Base-by-base conservation (phyloP, 208 protist genomes). In the Acanthamoeba healyi region DNA sequence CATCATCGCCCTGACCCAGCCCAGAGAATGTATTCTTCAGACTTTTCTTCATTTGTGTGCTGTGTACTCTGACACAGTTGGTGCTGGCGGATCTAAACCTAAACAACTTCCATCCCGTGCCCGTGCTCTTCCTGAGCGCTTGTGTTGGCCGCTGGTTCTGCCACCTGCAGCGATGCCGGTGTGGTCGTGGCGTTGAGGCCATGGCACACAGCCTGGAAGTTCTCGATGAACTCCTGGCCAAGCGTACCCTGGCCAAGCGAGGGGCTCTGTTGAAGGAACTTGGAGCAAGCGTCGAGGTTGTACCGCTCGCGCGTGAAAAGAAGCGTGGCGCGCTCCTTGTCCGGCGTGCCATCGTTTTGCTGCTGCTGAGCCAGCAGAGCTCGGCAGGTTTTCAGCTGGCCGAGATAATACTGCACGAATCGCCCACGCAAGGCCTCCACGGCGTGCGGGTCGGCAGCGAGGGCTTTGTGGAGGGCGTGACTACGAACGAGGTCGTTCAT, bases 401-500 rank as follows among this genome's bases (percentile, higher is more conserved):
- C 67, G 19, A 77, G 36, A 22, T 40, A 77, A 38, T 77, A 77
- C 14, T 29, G n/a, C n/a, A 77, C 67, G 36, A 77, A 77, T 2
- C 67, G n/a, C 34, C 40, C 67, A 9, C 67, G 67, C 36, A 77
- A 29, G 32, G n/a, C 34, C 10, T 77, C 67, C 36, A 77, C 67
- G 19, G 19, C 67, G 67, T 77, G 67, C 9, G 67, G 15, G 67
- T 77, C 67, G 26, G 67, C 36, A 9, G 36, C 67, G 36, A 77
- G 67, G 36, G 67, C 67, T 19, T 77, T 77, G 67, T 77, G 67
- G 15, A 77, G 67, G 36, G 67, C 67, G 36, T 77, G 67, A 29
- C 36, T 42, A 19, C 67, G 67, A 6, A 77, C 67, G 32, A 91
- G 58, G 26, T 91, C 84, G 54, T 91, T 63, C 84, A 91, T 63